A percentile compares a stretch with the other conserved stretches of the same genome.
phyloP scores from a whole-genome alignment of 352 stramenopile genomes.

The Pythium apleroticum region DNA sequence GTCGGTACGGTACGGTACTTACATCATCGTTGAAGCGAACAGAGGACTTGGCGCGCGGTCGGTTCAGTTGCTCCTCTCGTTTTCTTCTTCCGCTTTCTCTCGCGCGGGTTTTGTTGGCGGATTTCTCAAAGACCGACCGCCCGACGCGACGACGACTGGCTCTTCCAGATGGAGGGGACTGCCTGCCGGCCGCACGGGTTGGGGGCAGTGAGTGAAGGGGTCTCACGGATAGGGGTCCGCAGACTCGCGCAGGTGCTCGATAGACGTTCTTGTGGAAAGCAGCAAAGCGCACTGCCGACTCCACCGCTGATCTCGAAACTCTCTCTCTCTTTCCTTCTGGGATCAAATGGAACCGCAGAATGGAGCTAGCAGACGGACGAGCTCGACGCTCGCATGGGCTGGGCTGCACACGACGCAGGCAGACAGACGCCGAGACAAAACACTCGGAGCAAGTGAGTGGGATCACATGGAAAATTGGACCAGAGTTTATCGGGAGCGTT shows the following conservation, averaged over 20 bases:
- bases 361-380: conserved; percentile 2
- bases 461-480: conserved; percentile 10
- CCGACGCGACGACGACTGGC: conserved; percentile 1
- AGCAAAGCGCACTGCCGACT: background rate
- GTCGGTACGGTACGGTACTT: conserved; percentile 5
- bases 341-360: conserved; percentile 1
- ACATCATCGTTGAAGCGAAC: conserved; percentile 29
- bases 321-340: background rate
- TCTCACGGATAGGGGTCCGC: background rate
- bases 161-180: conserved; percentile 2
- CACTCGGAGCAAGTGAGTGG: conserved; percentile 24
- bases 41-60: conserved; percentile 4
- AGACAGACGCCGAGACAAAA: conserved; percentile 15
- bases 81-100: conserved; percentile 12
- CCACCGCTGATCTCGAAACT: background rate
- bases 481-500: background rate
- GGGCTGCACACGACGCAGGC: conserved; percentile 10
- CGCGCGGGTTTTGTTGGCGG: conserved; percentile 8
- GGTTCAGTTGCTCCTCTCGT: conserved; percentile 16
- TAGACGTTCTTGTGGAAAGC: background rate
- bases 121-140: background rate
- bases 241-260: background rate
- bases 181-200: background rate
- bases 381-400: conserved; percentile 12
- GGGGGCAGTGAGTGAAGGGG: background rate